These are phyloP conservation scores for Leptosphaerulina australis DNA, from an alignment of 2,329 filamentous ascomycete genomes.

Conservation along the genomic window DNA sequence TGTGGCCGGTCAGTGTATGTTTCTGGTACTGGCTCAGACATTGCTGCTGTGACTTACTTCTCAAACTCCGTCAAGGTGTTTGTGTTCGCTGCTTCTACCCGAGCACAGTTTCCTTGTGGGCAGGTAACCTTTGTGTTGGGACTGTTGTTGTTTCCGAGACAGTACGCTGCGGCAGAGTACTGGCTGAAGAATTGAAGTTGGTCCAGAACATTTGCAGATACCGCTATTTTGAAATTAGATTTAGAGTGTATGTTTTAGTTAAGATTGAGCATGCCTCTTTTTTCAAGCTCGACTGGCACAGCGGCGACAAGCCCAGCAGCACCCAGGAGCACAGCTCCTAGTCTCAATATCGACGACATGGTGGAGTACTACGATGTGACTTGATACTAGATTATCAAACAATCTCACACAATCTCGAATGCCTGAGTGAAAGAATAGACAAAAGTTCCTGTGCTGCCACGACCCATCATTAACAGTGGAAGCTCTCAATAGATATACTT, in stretches of 20 bases:
- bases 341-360: slow-evolving; percentile 26
- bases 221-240: slow-evolving; percentile 28
- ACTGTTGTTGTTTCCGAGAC: slow-evolving; percentile 55
- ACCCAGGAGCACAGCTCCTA: slow-evolving; percentile 29
- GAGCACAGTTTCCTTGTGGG: slow-evolving; percentile 54
- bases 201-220: slow-evolving; percentile 50
- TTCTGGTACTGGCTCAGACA: neutral
- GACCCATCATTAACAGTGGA: slow-evolving; percentile 5
- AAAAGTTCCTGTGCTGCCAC: neutral
- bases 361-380: neutral
- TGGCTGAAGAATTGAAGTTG: slow-evolving; percentile 57
- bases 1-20: slow-evolving; percentile 9
- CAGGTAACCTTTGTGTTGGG: slow-evolving; percentile 54
- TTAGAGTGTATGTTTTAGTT: neutral
- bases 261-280: slow-evolving; percentile 32
- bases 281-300: slow-evolving; percentile 34
- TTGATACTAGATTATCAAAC: slow-evolving; percentile 1
- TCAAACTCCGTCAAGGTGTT: slow-evolving; percentile 57
- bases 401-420: slow-evolving; percentile 1
- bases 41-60: slow-evolving; percentile 47
- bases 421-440: slow-evolving; percentile 1
- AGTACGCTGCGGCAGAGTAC: slow-evolving; percentile 61
- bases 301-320: slow-evolving; percentile 32
- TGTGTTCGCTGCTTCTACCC: slow-evolving; percentile 55
- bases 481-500: slow-evolving; percentile 10